These are phyloP conservation scores for Vachellia pachyceras DNA, from an alignment of 306 rosid genomes.

Conservation along the genomic window DNA sequence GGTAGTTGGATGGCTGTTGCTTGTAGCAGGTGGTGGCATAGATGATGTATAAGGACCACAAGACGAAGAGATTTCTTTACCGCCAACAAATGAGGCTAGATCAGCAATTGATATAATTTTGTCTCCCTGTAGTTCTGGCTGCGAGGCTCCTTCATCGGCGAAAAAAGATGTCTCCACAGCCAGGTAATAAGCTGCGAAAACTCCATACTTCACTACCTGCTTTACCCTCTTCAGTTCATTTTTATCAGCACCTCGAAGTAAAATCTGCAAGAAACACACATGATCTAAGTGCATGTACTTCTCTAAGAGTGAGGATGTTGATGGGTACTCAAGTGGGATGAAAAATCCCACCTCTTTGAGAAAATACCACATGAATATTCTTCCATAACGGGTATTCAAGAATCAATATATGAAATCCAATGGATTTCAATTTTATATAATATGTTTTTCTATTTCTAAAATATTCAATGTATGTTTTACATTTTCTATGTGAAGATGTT, in stretches of 20 bases:
- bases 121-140: conserved; percentile 10
- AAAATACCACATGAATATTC: no score
- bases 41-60: neutral
- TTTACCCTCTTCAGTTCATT: conserved; percentile 41
- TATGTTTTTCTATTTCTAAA: no score
- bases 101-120: neutral
- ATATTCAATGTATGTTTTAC: no score
- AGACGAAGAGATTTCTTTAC: neutral
- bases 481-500: no score
- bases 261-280: conserved; percentile 48
- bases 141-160: conserved; percentile 75
- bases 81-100: neutral
- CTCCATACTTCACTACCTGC: conserved; percentile 73
- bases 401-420: no score
- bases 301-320: no score
- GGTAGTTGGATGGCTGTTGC: neutral
- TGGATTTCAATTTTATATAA: no score
- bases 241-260: conserved; percentile 68
- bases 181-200: conserved; percentile 82
- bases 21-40: neutral
- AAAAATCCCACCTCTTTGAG: no score
- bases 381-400: no score
- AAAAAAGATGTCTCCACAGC: conserved; percentile 79
- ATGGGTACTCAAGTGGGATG: no score
- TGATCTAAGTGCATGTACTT: neutral